A percentile compares a stretch with the other conserved stretches of the same genome.
phyloP scores from a whole-genome alignment of 148 eudicot species.

The Silene conica region DNA sequence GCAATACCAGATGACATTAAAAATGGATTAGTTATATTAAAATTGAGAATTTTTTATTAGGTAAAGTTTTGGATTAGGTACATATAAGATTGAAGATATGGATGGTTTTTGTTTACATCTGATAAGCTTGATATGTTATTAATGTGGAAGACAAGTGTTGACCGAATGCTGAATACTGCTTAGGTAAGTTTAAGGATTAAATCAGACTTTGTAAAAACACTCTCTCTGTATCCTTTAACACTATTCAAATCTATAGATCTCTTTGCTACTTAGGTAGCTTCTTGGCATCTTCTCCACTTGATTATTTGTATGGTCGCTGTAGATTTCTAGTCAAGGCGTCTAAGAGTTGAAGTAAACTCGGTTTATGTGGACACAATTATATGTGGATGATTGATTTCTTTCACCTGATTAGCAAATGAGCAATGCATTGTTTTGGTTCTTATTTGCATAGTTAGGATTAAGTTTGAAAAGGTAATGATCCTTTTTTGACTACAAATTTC shows the following conservation, averaged over 20 bases:
- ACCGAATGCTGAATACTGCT: background rate
- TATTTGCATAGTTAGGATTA: no score
- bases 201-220: no score
- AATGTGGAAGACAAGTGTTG: background rate
- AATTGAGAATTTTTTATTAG: background rate
- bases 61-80: background rate
- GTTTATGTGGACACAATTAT: no score
- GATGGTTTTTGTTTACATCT: background rate
- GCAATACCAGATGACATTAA: background rate
- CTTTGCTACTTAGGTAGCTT: background rate
- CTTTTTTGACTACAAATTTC: background rate
- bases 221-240: no score
- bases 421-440: no score
- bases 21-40: background rate
- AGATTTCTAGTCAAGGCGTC: background rate
- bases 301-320: background rate
- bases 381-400: no score
- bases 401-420: no score
- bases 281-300: background rate
- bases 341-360: no score
- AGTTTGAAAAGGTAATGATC: background rate
- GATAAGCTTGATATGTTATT: background rate
- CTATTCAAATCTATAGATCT: background rate
- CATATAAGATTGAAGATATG: background rate
- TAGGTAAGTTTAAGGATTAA: background rate